phyloP scores from a whole-genome alignment of 192 early-diverging fungal genomes.

The Rhizoclosmatium globosum region DNA sequence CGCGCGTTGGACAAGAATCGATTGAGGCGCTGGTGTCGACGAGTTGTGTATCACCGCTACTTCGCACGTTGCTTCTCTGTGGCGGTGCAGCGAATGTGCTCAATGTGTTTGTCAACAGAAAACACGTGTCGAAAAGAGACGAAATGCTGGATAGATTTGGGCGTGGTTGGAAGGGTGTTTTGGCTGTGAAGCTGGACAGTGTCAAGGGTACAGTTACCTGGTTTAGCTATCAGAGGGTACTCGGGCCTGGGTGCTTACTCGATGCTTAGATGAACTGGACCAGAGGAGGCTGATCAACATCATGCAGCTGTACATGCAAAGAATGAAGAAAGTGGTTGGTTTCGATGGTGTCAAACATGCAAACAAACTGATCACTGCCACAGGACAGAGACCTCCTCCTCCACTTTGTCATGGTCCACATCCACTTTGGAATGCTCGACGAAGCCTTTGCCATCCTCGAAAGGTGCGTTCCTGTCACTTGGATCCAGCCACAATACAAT shows the following conservation, averaged over 20 bases:
- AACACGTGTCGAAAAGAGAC: neutral
- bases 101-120: constrained; percentile 1
- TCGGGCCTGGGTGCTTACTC: no score
- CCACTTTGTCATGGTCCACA: constrained; percentile 1
- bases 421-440: constrained; percentile 9
- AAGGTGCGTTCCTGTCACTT: neutral
- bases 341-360: neutral
- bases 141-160: neutral
- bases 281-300: neutral
- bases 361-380: neutral
- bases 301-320: constrained; percentile 12
- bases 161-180: neutral
- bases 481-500: neutral
- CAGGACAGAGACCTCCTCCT: constrained; percentile 13
- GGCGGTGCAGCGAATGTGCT: neutral
- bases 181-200: neutral
- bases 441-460: constrained; percentile 17
- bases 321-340: neutral
- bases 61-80: neutral
- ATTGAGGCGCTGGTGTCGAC: no score
- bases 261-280: neutral
- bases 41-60: neutral
- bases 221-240: no score
- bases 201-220: neutral
- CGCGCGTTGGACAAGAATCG: no score